Evolutionary conservation across 495 filamentous ascomycete species (phyloP), one percentile per base, ranked within the genome.

Genomic region (Cudoniella acicularis): DNA sequence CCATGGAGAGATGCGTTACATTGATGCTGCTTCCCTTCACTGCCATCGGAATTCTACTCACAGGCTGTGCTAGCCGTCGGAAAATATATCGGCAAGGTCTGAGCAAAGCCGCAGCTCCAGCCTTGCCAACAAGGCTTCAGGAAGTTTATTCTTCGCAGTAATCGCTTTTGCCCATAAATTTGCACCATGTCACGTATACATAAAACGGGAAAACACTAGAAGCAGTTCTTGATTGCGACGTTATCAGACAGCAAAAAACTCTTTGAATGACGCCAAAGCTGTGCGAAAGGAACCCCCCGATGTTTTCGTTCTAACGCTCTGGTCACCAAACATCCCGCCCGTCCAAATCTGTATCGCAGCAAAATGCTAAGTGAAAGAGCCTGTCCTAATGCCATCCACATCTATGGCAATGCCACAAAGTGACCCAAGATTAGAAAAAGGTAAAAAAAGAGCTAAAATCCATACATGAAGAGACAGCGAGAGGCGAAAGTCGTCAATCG

Each of bases 381-480:
- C 21, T 10, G 10, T 6, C 8, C 8, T 10, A 13, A 50, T 24
- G 10, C 48, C 23, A 6, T 36, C 30, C 30, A 46, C 23, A 50
- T 50, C 48, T 50, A 50, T 36, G 22, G 23, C 22, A 50, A 24
- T 50, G 10, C 8, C 48, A 23, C 48, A n/a, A 6, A 13, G 42
- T 20, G 10, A 13, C 17, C 20, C 22, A 40, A 25, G 8, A 54
- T 36, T 53, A 53, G 26, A 41, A 27, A n/a, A 25, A 26, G 22
- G 16, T 42, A 40, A 26, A 10, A 25, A 48, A 47, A 13, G 24
- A 21, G 10, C 13, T 6, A 60, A 65, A 59, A 43, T 65, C 46
- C 49, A 65, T 65, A 67, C 62, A 67, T 40, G 65, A 64, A 68
- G 52, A 49, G 27, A 47, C 18, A 54, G 49, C 52, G 57, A 57